A percentile compares a stretch with the other conserved stretches of the same genome.
phyloP scores from a whole-genome alignment of 352 stramenopile species.

The Phytophthora crassamura region DNA sequence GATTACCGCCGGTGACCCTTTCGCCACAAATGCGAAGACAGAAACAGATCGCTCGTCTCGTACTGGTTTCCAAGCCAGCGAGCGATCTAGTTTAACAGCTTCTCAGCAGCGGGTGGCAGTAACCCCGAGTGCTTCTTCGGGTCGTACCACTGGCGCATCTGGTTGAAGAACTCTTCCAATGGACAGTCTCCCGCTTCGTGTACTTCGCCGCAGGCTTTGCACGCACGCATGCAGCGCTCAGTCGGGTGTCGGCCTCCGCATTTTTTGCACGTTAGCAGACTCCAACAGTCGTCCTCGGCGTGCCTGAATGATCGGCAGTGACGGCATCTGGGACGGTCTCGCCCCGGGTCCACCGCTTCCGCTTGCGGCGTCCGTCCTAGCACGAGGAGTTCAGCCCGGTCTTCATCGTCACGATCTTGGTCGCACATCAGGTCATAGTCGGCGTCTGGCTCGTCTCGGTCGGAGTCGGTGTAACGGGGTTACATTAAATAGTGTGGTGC shows the following conservation, averaged over 20 bases:
- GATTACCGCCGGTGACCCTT: too few species aligned
- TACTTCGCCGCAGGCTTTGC: slow-evolving; percentile 5
- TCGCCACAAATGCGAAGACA: slow-evolving; percentile 11
- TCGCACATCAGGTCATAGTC: too few species aligned
- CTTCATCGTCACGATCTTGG: too few species aligned
- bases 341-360: not conserved
- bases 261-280: not conserved
- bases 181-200: slow-evolving; percentile 9
- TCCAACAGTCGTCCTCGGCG: not conserved
- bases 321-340: not conserved
- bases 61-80: slow-evolving; percentile 12
- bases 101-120: not conserved
- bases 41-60: slow-evolving; percentile 19
- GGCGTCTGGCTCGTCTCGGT: too few species aligned
- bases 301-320: not conserved
- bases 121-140: too few species aligned
- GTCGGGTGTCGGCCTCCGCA: not conserved
- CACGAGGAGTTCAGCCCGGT: too few species aligned
- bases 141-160: slow-evolving; percentile 11
- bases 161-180: slow-evolving; percentile 14
- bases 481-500: too few species aligned
- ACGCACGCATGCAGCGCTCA: not conserved
- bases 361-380: too few species aligned
- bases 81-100: slow-evolving; percentile 32
- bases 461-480: too few species aligned